phyloP scores from a whole-genome alignment of 2,329 filamentous ascomycete species.

The Calonectria hongkongensis region DNA sequence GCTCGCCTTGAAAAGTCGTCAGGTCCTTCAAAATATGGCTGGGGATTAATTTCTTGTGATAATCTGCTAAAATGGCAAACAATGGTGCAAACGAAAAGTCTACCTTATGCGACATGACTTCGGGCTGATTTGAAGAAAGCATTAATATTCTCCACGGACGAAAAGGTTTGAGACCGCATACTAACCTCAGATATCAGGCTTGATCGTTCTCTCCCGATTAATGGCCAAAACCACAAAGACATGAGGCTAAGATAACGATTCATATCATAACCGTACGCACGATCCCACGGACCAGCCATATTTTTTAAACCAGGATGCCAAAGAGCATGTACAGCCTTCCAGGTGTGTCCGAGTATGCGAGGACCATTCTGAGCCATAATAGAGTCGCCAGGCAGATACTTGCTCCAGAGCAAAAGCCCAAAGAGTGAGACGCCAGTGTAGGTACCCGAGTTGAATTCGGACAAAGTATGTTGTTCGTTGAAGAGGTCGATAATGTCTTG shows the following conservation, averaged over 20 bases:
- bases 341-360: constrained; percentile 71
- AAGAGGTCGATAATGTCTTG: constrained; percentile 75
- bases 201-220: constrained; percentile 70
- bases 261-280: constrained; percentile 79
- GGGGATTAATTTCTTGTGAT: constrained; percentile 68
- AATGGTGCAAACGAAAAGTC: constrained; percentile 76
- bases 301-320: constrained; percentile 77
- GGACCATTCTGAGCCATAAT: constrained; percentile 71
- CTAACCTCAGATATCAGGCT: constrained; percentile 7
- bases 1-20: constrained; percentile 71
- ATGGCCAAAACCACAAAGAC: constrained; percentile 74
- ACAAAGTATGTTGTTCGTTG: constrained; percentile 72
- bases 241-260: constrained; percentile 76
- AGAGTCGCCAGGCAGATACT: constrained; percentile 73
- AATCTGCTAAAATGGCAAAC: constrained; percentile 71
- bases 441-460: constrained; percentile 78
- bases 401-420: constrained; percentile 75
- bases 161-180: not conserved
- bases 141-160: not conserved
- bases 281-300: constrained; percentile 79
- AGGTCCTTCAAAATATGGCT: constrained; percentile 63
- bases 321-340: constrained; percentile 70
- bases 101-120: constrained; percentile 73
- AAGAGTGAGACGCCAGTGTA: constrained; percentile 78
- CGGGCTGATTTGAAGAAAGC: constrained; percentile 57